Base-by-base conservation (phyloP, 2,329 filamentous ascomycete species). In the Botrytis paeoniae region DNA sequence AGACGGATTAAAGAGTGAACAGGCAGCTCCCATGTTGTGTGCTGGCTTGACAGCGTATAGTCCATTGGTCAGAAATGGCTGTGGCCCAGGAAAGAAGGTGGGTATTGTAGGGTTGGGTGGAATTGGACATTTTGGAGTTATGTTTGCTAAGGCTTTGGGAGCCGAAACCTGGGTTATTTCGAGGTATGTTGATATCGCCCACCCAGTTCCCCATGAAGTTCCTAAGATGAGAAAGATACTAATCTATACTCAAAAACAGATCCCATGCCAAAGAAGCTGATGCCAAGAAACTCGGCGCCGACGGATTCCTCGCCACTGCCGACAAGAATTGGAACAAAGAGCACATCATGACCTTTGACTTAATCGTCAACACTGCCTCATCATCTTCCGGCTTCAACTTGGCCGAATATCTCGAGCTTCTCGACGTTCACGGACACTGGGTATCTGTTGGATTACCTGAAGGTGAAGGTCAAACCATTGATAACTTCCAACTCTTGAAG, bases 401-500 rank as follows among this genome's bases (percentile, higher is more conserved):
- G 45, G 82, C 83, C 70, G 87, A 91, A 76, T 97, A 96, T 84
- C 88, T 97, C 79, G 89, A 88, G 75, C 88, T 94, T 78, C 87
- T 97, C 81, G 94, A 95, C 83, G 90, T 95, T 73, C 92, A 94
- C 83, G 93, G 92, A 73, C 88, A 87, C 80, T 96, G 92, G 89
- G 89, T 95, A 81, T 92, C 88, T 79, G 92, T 95, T 71, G 93
- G 93, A 60, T 86, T 96, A 79, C 93, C 93, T 4, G 92, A 94
- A 80, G 91, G 93, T 75, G 89, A 91, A 62, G 89, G 93, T 18
- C 89, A 93, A 73, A 83, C 86, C 71, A 86, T 96, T 77, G 90
- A 89, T 83, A 91, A 92, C 69, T 92, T 94, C 85, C 89, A 89
- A 80, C 91, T 97, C 79, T 86, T 93, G 74, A 82, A 82, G 76